phyloP scores from a whole-genome alignment of 768 basidiomycete species.

The Tremella mesenterica region DNA sequence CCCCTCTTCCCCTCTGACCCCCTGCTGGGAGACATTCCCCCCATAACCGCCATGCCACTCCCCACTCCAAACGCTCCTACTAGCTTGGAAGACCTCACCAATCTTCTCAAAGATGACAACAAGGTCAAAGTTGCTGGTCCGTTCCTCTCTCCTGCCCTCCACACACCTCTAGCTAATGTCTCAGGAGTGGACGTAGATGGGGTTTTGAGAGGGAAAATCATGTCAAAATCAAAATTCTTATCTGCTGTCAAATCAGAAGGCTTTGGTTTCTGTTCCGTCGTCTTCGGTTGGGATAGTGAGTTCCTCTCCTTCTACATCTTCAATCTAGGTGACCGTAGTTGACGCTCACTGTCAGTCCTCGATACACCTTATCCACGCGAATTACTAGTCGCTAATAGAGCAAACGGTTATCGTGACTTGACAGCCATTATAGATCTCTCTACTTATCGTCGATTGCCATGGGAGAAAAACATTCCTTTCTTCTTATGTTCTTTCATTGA shows the following conservation, averaged over 20 bases:
- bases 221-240: conserved; percentile 89
- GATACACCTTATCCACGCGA: conserved; percentile 76
- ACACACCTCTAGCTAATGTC: not conserved
- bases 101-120: conserved; percentile 54
- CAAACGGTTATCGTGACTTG: conserved; percentile 86
- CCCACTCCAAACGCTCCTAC: conserved; percentile 49
- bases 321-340: not conserved
- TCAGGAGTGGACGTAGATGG: conserved; percentile 63
- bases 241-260: conserved; percentile 64
- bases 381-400: conserved; percentile 78
- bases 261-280: conserved; percentile 87
- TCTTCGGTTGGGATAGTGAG: conserved; percentile 52
- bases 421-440: conserved; percentile 77
- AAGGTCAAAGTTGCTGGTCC: conserved; percentile 91
- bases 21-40: too few species aligned
- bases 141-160: conserved; percentile 28
- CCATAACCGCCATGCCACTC: conserved; percentile 12
- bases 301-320: not conserved
- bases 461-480: conserved; percentile 86
- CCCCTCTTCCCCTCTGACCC: too few species aligned
- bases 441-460: conserved; percentile 78
- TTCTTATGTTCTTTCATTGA: conserved; percentile 86
- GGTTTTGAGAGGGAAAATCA: conserved; percentile 81
- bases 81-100: conserved; percentile 54
- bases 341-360: conserved; percentile 67